Percentiles rank a stretch among this genome's conserved stretches.
These are phyloP conservation scores for Erysimum cheiranthoides DNA, from an alignment of 345 rosid genomes.

Conservation along the genomic window DNA sequence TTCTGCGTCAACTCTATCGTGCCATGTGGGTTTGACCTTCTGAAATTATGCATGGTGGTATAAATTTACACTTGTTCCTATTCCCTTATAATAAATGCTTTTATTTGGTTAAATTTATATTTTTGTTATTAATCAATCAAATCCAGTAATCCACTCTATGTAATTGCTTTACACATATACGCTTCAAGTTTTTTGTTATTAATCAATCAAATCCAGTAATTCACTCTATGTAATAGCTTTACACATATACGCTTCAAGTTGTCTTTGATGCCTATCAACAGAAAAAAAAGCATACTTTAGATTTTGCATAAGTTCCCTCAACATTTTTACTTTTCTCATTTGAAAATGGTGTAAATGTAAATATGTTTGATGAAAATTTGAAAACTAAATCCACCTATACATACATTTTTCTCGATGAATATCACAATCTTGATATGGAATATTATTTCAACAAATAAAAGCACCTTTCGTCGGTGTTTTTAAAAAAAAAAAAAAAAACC, in stretches of 20 bases:
- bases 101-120: not conserved
- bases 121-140: not conserved
- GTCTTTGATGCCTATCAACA: no score
- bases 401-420: not conserved
- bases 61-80: constrained; percentile 1
- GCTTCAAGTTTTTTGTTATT: not conserved
- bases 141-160: not conserved
- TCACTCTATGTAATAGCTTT: not conserved
- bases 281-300: no score
- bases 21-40: constrained; percentile 43
- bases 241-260: not conserved
- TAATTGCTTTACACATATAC: not conserved
- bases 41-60: constrained; percentile 17
- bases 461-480: no score
- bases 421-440: not conserved
- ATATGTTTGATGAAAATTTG: not conserved
- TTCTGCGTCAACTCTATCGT: constrained; percentile 32
- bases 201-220: no score
- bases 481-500: no score
- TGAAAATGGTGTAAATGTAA: no score
- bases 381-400: not conserved
- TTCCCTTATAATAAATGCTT: not conserved
- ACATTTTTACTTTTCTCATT: not conserved
- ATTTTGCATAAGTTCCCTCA: no score
- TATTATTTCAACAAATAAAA: not conserved